Base-by-base conservation (phyloP, 352 stramenopile genomes). In the Globisporangium parvum region DNA sequence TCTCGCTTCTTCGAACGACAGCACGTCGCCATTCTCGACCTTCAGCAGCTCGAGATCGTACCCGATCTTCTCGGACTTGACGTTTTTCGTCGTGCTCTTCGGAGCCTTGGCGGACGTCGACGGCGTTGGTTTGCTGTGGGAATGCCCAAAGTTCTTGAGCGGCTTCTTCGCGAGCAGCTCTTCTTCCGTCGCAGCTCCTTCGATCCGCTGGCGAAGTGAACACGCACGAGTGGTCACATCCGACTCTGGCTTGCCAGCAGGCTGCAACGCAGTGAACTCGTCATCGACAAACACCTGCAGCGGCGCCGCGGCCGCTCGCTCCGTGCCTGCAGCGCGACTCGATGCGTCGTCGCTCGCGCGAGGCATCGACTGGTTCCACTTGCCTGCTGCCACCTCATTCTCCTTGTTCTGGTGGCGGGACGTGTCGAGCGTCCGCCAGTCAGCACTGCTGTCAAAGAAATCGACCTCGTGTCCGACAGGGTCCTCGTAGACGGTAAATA, bases 401-500 rank as follows among this genome's bases (percentile, higher is more conserved):
- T 92, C 82, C 40, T 92, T 92, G 70, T 92, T 83, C 69, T 91
- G 82, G 24, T 91, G 70, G 15, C 74, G 69, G 50, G 69, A 50
- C 8, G 80, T 85, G 56, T 72, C 70, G 28, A 92, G 71, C 45
- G 73, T 81, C 62, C 72, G 80, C 82, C 82, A 92, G 61, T 84
- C 68, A 74, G 68, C 61, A 69, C 70, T 77, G 59, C 70, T 64
- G 31, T 72, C 65, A 72, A 89, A 77, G 47, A 67, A 56, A 75
- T 91, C 80, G 44, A 78, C 61, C 55, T 83, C 67, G 24, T 63
- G 62, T 21, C 62, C 70, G 58, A 56, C 56, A 69, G 75, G 77
- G 58, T 91, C 80, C 67, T 91, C 78, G 57, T 89, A 91, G 49
- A 91, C 70, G 52, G 64, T 73, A 86, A 91, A 91, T 85, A 88